Evolutionary conservation across 2,329 filamentous ascomycete species (phyloP).

Genomic region (Verticillium tricorpus): DNA sequence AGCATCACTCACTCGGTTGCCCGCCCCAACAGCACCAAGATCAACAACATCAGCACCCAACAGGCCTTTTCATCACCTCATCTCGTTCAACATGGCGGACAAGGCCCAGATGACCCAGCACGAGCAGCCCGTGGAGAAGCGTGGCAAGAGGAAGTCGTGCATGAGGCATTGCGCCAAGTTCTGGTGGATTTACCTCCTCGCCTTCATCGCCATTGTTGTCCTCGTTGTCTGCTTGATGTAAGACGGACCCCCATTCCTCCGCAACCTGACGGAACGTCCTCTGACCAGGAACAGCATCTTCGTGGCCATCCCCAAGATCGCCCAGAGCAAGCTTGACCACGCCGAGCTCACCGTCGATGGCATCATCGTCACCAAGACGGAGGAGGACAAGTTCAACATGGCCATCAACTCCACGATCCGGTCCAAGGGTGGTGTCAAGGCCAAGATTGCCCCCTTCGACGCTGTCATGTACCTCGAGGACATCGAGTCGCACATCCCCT

Average conservation of each 20-base stretch:
- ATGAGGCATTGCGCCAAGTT: conserved; percentile 48
- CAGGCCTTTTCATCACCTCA: neutral
- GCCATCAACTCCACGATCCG: conserved; percentile 52
- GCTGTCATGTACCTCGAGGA: conserved; percentile 53
- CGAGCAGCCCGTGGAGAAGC: conserved; percentile 23
- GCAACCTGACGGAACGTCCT: neutral
- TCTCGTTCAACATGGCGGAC: conserved; percentile 28
- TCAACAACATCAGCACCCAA: neutral
- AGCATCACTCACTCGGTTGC: neutral
- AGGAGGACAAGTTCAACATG: conserved; percentile 41
- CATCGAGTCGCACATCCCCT: conserved; percentile 38
- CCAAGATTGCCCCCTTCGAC: conserved; percentile 44
- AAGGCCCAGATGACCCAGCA: conserved; percentile 29
- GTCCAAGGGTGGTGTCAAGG: conserved; percentile 46
- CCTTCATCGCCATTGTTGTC: conserved; percentile 42
- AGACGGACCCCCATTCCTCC: conserved; percentile 26
- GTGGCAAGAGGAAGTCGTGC: conserved; percentile 31
- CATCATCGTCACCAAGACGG: conserved; percentile 44
- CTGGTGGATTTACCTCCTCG: conserved; percentile 58
- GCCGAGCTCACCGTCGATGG: conserved; percentile 48
- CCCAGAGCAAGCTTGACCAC: conserved; percentile 50
- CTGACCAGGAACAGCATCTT: conserved; percentile 40
- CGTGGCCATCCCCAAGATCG: conserved; percentile 51
- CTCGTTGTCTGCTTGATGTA: conserved; percentile 57
- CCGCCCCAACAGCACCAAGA: neutral